Evolutionary conservation across 169 alveolate genomes (phyloP), one percentile per base, ranked within the genome.

Genomic region (Eimeria necatrix): DNA sequence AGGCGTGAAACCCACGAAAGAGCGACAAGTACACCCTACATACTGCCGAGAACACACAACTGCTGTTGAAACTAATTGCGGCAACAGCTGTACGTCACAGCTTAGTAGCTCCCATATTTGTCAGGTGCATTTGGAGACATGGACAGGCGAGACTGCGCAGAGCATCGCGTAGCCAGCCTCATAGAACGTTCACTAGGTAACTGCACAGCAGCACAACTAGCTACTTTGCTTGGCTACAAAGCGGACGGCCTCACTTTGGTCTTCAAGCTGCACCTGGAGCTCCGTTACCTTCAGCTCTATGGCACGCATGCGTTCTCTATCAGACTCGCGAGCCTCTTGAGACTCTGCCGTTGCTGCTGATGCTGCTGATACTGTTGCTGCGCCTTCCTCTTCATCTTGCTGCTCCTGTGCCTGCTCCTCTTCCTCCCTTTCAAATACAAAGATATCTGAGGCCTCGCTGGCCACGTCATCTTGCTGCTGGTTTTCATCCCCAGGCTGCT

Each of bases 271-370:
- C 14, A 90, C 89, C 59, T 90, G 94, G 52, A 90, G 89, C 78
- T 90, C 89, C 32, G 94, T 90, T 61, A 90, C 94, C 86, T 90
- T 74, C 60, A 90, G 94, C 80, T 90, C 94, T 14, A 90, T 76
- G 26, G 85, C 81, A 49, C 94, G 94, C 94, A 90, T 90, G 41
- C 86, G 85, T 24, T 71, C 86, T 41, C 94, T 74, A 51, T 90
- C 88, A 32, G 81, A 59, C 70, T 85, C 93, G 68, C 93, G 76
- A 41, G 93, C 93, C 93, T 85, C 76, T n/a, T 85, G 93, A 9
- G 93, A 85, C 64, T 85, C 93, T 24, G 93, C 81, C 26, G 81
- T 46, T 32, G 92, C 78, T 84, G 92, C 76, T 61, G 93, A 78
- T 32, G 80, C 73, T 32, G 64, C 80, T 20, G 61, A 59, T 76